phyloP scores from a whole-genome alignment of 305 asterid species.

The Petunia hybrid region DNA sequence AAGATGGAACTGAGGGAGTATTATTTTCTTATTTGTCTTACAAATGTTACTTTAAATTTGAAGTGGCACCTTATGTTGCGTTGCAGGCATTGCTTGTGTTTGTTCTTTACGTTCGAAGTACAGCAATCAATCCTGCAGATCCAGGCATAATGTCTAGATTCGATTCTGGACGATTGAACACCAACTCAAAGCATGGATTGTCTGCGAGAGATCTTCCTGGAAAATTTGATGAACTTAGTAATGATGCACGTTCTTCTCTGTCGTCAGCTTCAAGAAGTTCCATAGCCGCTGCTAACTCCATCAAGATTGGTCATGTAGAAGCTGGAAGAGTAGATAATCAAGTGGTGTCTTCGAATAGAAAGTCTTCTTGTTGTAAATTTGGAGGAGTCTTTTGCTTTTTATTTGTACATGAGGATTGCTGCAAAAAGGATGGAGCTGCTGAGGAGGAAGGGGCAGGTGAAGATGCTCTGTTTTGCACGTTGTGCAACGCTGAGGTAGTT shows the following conservation, averaged over 20 bases:
- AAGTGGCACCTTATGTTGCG: not conserved
- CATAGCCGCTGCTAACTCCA: constrained; percentile 67
- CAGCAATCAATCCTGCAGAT: constrained; percentile 99
- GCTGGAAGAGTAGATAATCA: constrained; percentile 62
- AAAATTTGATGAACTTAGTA: constrained; percentile 75
- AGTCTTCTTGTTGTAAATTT: constrained; percentile 54
- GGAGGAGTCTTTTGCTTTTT: constrained; percentile 76
- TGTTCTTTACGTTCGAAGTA: constrained; percentile 85
- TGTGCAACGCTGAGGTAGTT: constrained; percentile 96
- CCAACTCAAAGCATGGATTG: constrained; percentile 55
- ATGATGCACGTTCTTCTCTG: constrained; percentile 68
- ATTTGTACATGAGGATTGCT: constrained; percentile 89
- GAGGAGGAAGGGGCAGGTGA: constrained; percentile 76
- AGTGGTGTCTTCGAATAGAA: constrained; percentile 53
- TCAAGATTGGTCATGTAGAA: constrained; percentile 74
- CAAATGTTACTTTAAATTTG: not conserved
- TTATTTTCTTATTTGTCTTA: not conserved
- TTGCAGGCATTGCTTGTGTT: constrained; percentile 89
- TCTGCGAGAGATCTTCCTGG: constrained; percentile 50
- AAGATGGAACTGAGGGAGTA: constrained; percentile 10
- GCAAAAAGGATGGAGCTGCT: constrained; percentile 63
- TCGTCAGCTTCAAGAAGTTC: constrained; percentile 83
- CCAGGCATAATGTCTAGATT: constrained; percentile 94
- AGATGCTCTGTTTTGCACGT: constrained; percentile 97
- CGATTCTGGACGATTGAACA: constrained; percentile 55